phyloP scores from a whole-genome alignment of 306 rosid species.

The Trifolium fragiferum region DNA sequence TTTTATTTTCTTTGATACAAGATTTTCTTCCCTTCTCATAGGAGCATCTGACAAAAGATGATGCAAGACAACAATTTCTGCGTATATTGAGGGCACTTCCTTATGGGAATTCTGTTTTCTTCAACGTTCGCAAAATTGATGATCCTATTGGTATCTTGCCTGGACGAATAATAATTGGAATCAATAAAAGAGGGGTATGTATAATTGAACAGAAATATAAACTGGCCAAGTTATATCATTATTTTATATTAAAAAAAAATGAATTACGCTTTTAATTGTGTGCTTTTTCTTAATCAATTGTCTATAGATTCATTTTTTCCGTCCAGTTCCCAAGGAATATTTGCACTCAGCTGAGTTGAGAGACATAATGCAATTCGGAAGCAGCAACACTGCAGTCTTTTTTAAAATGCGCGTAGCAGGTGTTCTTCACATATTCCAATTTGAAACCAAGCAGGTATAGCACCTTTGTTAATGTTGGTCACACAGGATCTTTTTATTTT shows the following conservation, averaged over 20 bases:
- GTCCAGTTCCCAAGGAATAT: slow-evolving; percentile 98
- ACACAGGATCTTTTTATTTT: neutral
- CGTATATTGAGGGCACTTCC: slow-evolving; percentile 92
- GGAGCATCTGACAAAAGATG: slow-evolving; percentile 88
- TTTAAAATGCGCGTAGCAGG: slow-evolving; percentile 99
- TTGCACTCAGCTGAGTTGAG: slow-evolving; percentile 95
- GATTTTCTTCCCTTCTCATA: slow-evolving; percentile 37
- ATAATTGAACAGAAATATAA: slow-evolving; percentile 38
- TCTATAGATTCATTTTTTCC: slow-evolving; percentile 88
- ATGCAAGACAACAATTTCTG: slow-evolving; percentile 91
- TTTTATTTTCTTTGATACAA: neutral
- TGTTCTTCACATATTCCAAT: slow-evolving; percentile 96
- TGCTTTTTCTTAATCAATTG: slow-evolving; percentile 42
- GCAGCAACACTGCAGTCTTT: slow-evolving; percentile 95
- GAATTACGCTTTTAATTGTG: slow-evolving; percentile 27
- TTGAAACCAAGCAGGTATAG: slow-evolving; percentile 95
- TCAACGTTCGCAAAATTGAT: slow-evolving; percentile 96
- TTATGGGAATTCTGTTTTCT: slow-evolving; percentile 93
- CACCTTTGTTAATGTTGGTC: slow-evolving; percentile 7
- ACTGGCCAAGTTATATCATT: neutral
- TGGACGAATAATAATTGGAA: slow-evolving; percentile 87
- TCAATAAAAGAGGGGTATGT: slow-evolving; percentile 97
- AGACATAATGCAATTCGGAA: slow-evolving; percentile 99
- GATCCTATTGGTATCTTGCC: slow-evolving; percentile 98
- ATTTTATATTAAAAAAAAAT: slow-evolving; percentile 1